Evolutionary conservation across 257 asterid species (phyloP), one percentile per base, ranked within the genome.

Genomic region (Nicotiana noctiflora): DNA sequence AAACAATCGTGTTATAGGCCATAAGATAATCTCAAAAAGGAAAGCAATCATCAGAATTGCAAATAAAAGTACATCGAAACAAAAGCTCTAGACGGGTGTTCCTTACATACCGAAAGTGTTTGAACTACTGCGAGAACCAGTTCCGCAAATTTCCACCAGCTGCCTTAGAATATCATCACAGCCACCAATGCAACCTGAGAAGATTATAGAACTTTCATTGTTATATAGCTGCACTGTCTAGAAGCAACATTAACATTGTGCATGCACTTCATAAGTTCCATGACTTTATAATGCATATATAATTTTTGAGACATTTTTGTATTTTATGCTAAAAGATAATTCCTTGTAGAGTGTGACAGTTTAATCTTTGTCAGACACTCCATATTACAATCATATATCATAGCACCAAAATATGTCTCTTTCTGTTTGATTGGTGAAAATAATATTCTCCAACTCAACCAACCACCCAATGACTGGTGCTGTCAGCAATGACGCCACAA

Each of bases 111-210:
- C 99, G 74, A 90, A 89, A 19, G 75, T 62, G 72, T 75, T 86
- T 82, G 95, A 84, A 83, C 46, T 87, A 88, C 57, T 93, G 84
- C 96, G 94, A 70, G 98, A 85, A 63, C 99, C 97, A 84, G 98
- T 95, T 85, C 99, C 99, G 72, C 98, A 95, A 80, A 95, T 92
- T 85, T 91, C 97, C 62, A 83, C 84, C 76, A 95, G 90, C 89
- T 95, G 97, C 89, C 85, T 86, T 46, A 95, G 87, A 64, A 82
- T 92, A 82, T 89, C 86, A 85, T 95, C 99, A 83, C 99, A 95
- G 67, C 99, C 99, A 68, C 99, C 99, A 83, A 93, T 88, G 90
- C 98, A 95, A 83, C 99, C 99, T 95, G 87, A 52, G 74, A 85
- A 80, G 63, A 79, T 55, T 29, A 46, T 34, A 27, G 64, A 66